Evolutionary conservation across 2,329 filamentous ascomycete species (phyloP).

Genomic region (Tolypocladium endophyticum): DNA sequence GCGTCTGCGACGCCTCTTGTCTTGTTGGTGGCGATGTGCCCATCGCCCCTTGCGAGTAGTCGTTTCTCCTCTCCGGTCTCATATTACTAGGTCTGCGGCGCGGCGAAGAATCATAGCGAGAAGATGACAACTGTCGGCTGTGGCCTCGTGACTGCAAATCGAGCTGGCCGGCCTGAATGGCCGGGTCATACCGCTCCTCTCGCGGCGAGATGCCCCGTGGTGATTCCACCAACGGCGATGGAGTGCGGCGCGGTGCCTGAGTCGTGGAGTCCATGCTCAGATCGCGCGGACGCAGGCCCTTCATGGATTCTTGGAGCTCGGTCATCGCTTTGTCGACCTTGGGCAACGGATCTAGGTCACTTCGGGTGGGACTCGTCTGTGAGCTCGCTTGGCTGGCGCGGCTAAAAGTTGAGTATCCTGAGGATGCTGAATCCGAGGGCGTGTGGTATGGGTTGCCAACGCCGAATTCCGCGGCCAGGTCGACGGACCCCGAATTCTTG

Average conservation of each 20-base stretch:
- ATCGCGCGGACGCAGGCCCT: constrained; percentile 17
- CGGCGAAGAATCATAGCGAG: constrained; percentile 2
- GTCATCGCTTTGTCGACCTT: constrained; percentile 41
- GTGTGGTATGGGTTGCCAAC: constrained; percentile 54
- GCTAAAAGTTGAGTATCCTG: constrained; percentile 51
- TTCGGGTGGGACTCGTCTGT: constrained; percentile 33
- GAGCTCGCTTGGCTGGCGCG: constrained; percentile 50
- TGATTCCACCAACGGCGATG: constrained; percentile 15
- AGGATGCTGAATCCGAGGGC: constrained; percentile 53
- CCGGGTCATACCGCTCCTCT: constrained; percentile 11
- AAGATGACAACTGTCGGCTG: constrained; percentile 4
- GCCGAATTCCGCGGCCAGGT: constrained; percentile 50
- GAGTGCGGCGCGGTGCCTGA: constrained; percentile 12
- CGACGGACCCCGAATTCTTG: constrained; percentile 32
- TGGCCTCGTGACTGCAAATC: constrained; percentile 2
- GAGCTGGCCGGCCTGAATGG: constrained; percentile 10
- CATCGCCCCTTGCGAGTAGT: background rate
- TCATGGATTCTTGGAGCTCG: constrained; percentile 43
- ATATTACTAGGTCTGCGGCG: background rate
- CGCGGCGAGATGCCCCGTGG: constrained; percentile 15
- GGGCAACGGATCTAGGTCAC: constrained; percentile 14
- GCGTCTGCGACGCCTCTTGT: constrained; percentile 4
- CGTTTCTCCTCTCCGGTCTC: background rate
- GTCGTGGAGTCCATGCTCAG: constrained; percentile 22
- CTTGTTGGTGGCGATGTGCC: background rate